Conservation (phyloP, 805 yeast genomes). For the Yarrowia sp. region DNA sequence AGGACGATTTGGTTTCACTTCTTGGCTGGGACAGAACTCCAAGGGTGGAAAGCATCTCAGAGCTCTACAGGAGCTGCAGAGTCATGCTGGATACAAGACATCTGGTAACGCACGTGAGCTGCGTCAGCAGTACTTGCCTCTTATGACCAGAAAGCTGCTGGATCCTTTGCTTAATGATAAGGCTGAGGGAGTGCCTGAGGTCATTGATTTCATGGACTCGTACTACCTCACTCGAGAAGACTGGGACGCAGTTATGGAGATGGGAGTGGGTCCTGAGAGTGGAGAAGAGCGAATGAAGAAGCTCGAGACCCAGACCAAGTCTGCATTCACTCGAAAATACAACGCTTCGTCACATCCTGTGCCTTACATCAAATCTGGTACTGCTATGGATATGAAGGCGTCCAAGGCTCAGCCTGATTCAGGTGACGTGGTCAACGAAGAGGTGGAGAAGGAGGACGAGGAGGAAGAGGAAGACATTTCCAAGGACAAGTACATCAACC, state of each 20-base stretch:
- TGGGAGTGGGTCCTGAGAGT: slow-evolving; percentile 61
- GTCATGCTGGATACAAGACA: slow-evolving; percentile 78
- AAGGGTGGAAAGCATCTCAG: slow-evolving; percentile 76
- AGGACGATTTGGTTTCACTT: slow-evolving; percentile 73
- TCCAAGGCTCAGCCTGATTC: slow-evolving; percentile 51
- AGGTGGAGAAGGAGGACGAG: slow-evolving; percentile 38
- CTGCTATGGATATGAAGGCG: slow-evolving; percentile 28
- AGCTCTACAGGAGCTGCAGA: slow-evolving; percentile 79
- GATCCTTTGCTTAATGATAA: slow-evolving; percentile 58
- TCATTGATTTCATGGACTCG: slow-evolving; percentile 73
- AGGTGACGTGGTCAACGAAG: slow-evolving; percentile 61
- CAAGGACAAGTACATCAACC: slow-evolving; percentile 64
- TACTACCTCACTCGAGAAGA: slow-evolving; percentile 87
- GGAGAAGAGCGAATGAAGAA: slow-evolving; percentile 53
- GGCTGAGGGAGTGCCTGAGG: slow-evolving; percentile 61
- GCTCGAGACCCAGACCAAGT: slow-evolving; percentile 73
- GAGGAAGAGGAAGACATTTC: slow-evolving; percentile 51
- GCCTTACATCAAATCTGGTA: slow-evolving; percentile 61
- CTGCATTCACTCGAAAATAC: slow-evolving; percentile 83
- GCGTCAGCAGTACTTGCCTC: slow-evolving; percentile 72
- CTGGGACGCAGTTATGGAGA: slow-evolving; percentile 84
- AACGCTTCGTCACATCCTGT: slow-evolving; percentile 77
- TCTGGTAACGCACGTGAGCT: slow-evolving; percentile 73
- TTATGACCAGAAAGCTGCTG: slow-evolving; percentile 55
- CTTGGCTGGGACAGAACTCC: slow-evolving; percentile 89